Evolutionary conservation across 345 rosid genomes (phyloP).

Genomic region (Lepidium aucheri): DNA sequence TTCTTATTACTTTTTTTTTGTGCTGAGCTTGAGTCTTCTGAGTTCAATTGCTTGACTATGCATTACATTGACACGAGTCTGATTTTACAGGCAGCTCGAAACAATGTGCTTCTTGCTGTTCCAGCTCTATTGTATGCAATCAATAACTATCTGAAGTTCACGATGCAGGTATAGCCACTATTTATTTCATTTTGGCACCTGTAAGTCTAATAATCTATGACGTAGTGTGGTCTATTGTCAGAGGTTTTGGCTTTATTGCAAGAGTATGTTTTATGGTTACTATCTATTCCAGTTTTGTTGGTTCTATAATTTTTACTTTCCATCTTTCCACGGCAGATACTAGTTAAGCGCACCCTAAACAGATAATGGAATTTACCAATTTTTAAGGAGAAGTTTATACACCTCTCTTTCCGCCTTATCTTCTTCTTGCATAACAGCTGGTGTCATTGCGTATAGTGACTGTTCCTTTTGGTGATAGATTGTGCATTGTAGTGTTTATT

Average conservation of each 20-base stretch:
- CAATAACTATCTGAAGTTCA: slow-evolving; percentile 90
- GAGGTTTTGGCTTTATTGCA: not conserved
- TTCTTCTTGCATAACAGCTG: not conserved
- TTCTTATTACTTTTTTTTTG: not conserved
- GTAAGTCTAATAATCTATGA: not conserved
- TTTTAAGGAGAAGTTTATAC: not conserved
- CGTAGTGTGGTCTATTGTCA: slow-evolving; percentile 2
- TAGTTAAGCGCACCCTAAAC: not conserved
- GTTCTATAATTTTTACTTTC: not conserved
- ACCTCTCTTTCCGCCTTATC: not conserved
- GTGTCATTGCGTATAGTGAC: not conserved
- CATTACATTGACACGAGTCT: not conserved
- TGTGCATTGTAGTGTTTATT: too few relatives aligned
- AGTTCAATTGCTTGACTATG: not conserved
- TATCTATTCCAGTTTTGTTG: not conserved
- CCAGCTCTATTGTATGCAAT: slow-evolving; percentile 89
- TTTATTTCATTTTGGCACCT: too few relatives aligned
- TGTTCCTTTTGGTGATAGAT: not conserved
- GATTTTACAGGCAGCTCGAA: slow-evolving; percentile 82
- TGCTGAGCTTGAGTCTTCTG: not conserved
- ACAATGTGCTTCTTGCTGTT: slow-evolving; percentile 90
- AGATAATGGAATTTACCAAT: not conserved
- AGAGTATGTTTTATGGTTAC: not conserved
- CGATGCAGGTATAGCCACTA: slow-evolving; percentile 56
- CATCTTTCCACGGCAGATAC: not conserved